phyloP scores from a whole-genome alignment of 176 grass and related monocot species.

The Puccinellia tenuiflora region DNA sequence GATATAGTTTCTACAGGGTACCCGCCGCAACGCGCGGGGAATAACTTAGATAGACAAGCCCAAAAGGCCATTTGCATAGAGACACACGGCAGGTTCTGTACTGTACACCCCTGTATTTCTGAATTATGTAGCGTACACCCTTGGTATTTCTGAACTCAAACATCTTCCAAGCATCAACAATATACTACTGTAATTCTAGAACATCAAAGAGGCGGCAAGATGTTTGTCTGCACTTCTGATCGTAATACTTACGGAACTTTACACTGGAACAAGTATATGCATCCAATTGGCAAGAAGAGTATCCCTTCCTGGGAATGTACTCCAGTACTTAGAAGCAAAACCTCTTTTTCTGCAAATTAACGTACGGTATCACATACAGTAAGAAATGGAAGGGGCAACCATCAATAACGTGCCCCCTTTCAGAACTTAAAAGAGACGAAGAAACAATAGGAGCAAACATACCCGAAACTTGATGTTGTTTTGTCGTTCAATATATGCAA shows the following conservation, averaged over 20 bases:
- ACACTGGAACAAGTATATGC: not conserved
- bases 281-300: not conserved
- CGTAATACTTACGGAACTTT: constrained; percentile 13
- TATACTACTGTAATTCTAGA: not conserved
- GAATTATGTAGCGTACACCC: not conserved
- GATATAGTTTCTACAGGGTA: no score
- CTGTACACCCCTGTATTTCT: not conserved
- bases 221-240: not conserved
- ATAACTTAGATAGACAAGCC: not conserved
- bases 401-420: not conserved
- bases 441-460: constrained; percentile 13
- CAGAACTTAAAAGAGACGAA: constrained; percentile 1
- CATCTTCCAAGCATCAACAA: not conserved
- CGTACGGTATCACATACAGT: not conserved
- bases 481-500: constrained; percentile 70
- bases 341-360: constrained; percentile 39
- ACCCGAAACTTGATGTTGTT: constrained; percentile 47
- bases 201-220: not conserved
- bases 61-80: not conserved
- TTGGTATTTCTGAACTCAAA: not conserved
- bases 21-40: no score
- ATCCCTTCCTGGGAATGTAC: not conserved
- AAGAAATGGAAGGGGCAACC: not conserved
- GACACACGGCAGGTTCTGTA: not conserved
- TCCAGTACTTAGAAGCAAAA: constrained; percentile 38